phyloP scores from a whole-genome alignment of 2,329 filamentous ascomycete genomes.

The Trichoderma sp. region DNA sequence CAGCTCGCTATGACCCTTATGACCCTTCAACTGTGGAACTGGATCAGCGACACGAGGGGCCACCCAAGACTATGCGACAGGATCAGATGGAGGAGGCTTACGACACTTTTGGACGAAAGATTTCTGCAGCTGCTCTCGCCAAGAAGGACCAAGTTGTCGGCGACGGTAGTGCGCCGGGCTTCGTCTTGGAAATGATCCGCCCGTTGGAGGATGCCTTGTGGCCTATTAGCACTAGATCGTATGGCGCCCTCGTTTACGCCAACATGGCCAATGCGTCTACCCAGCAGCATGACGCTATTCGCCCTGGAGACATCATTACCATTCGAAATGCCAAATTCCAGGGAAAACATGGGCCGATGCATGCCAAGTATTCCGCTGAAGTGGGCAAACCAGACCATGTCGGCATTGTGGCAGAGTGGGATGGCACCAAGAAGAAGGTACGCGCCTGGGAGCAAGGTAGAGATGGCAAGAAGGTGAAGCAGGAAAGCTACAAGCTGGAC shows the following conservation, averaged over 20 bases:
- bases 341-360: constrained; percentile 92
- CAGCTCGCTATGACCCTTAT: constrained; percentile 73
- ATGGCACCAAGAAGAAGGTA: constrained; percentile 97
- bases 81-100: constrained; percentile 91
- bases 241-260: constrained; percentile 88
- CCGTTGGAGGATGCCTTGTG: constrained; percentile 72
- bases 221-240: constrained; percentile 85
- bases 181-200: constrained; percentile 78
- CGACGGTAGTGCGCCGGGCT: constrained; percentile 76
- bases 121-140: constrained; percentile 67
- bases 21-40: constrained; percentile 72
- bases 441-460: constrained; percentile 92
- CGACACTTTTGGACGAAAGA: constrained; percentile 74
- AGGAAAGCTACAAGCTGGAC: constrained; percentile 91
- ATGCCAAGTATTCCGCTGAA: constrained; percentile 87
- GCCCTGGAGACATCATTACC: constrained; percentile 87
- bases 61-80: constrained; percentile 79
- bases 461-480: constrained; percentile 83
- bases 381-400: constrained; percentile 90
- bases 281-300: constrained; percentile 88
- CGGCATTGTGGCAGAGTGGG: constrained; percentile 91
- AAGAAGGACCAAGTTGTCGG: constrained; percentile 81
- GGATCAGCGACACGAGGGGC: constrained; percentile 83
- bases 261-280: constrained; percentile 95
- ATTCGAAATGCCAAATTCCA: constrained; percentile 94